phyloP scores from a whole-genome alignment of 2,329 filamentous ascomycete genomes.

The Beauveria varroae region DNA sequence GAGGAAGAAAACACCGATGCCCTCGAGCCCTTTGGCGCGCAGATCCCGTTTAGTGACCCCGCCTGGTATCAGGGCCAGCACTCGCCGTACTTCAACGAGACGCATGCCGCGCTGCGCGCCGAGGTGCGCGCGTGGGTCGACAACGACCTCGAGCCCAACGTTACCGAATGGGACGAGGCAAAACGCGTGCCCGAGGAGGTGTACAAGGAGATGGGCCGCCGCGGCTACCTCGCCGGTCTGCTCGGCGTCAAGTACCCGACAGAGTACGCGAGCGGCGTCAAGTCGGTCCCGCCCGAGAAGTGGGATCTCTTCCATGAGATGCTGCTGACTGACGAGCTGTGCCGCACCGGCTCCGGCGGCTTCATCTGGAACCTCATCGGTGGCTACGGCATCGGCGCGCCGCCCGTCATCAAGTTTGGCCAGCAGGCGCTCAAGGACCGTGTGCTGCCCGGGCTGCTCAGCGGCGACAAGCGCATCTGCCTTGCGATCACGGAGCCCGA shows the following conservation, averaged over 20 bases:
- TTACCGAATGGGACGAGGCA: slow-evolving; percentile 95
- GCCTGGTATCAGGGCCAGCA: slow-evolving; percentile 94
- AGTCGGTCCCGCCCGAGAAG: slow-evolving; percentile 74
- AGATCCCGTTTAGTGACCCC: slow-evolving; percentile 88
- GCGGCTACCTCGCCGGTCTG: slow-evolving; percentile 88
- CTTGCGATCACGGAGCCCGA: slow-evolving; percentile 96
- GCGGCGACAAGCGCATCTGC: slow-evolving; percentile 94
- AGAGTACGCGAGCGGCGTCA: slow-evolving; percentile 62
- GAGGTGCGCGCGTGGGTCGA: slow-evolving; percentile 93
- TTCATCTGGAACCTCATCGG: slow-evolving; percentile 96
- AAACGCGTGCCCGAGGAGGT: slow-evolving; percentile 81
- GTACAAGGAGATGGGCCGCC: slow-evolving; percentile 91
- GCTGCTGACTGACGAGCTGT: slow-evolving; percentile 90
- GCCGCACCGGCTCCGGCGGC: slow-evolving; percentile 78
- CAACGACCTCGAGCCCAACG: slow-evolving; percentile 78
- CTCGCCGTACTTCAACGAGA: slow-evolving; percentile 93
- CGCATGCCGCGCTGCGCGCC: slow-evolving; percentile 80
- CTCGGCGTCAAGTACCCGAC: slow-evolving; percentile 77
- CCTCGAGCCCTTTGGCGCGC: slow-evolving; percentile 74
- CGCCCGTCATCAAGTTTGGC: slow-evolving; percentile 86
- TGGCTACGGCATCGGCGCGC: slow-evolving; percentile 92
- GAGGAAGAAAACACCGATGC: slow-evolving; percentile 55
- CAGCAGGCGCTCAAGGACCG: slow-evolving; percentile 77
- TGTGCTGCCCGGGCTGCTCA: slow-evolving; percentile 79
- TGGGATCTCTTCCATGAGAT: slow-evolving; percentile 99